Evolutionary conservation across 2,329 filamentous ascomycete species (phyloP).

Genomic region (Aureobasidium musti): DNA sequence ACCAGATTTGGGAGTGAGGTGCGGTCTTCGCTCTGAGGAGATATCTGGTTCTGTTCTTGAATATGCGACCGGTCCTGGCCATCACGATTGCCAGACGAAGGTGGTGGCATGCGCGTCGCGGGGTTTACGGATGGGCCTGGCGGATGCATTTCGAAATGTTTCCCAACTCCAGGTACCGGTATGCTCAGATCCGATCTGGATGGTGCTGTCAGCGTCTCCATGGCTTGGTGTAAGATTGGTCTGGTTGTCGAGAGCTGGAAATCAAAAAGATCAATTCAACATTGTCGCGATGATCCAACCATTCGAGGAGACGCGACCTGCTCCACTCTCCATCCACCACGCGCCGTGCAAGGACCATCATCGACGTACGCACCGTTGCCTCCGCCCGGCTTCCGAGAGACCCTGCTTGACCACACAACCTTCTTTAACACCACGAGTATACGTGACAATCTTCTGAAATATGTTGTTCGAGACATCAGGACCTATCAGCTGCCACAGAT

Average conservation of each 20-base stretch:
- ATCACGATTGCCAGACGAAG: not conserved
- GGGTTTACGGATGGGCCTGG: slow-evolving; percentile 20
- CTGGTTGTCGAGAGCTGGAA: slow-evolving; percentile 2
- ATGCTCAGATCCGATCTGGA: slow-evolving; percentile 5
- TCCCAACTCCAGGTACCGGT: slow-evolving; percentile 8
- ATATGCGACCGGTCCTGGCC: not conserved
- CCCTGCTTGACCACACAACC: not conserved
- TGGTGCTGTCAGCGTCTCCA: slow-evolving; percentile 22
- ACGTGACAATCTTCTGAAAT: not conserved
- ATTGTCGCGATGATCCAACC: slow-evolving; percentile 8
- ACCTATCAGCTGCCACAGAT: not conserved
- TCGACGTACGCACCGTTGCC: slow-evolving; percentile 12
- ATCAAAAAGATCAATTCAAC: slow-evolving; percentile 17
- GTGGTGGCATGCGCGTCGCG: slow-evolving; percentile 26
- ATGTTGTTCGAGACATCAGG: not conserved
- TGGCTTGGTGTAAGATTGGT: slow-evolving; percentile 10
- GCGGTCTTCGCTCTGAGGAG: not conserved
- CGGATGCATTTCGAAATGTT: slow-evolving; percentile 25
- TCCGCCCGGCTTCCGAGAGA: slow-evolving; percentile 18
- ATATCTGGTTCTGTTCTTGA: not conserved
- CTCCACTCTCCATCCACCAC: slow-evolving; percentile 12
- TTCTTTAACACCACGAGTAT: not conserved
- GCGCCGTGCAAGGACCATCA: slow-evolving; percentile 6
- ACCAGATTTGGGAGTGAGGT: not conserved
- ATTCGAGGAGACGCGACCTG: slow-evolving; percentile 19